Conservation (phyloP, 495 filamentous ascomycete species). For the Aspergillus cristatus region DNA sequence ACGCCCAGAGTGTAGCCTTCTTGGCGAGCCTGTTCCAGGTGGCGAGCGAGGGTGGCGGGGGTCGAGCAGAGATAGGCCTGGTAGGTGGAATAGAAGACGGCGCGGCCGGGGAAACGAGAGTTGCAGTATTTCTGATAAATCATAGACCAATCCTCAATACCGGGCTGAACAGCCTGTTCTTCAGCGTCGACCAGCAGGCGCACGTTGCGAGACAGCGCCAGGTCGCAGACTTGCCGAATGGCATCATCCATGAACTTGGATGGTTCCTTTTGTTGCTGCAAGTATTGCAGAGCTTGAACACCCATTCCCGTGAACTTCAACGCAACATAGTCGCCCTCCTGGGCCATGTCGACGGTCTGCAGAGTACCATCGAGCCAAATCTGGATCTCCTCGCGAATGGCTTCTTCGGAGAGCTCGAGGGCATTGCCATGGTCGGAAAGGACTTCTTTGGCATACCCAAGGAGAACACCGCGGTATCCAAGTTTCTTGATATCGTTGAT, state of each 20-base stretch:
- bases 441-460: constrained; percentile 41
- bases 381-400: constrained; percentile 49
- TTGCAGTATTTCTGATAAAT: constrained; percentile 77
- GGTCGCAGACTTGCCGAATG: constrained; percentile 66
- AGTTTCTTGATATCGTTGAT: constrained; percentile 35
- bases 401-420: constrained; percentile 23
- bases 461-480: constrained; percentile 38
- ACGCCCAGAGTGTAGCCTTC: constrained; percentile 75
- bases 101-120: constrained; percentile 41
- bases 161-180: constrained; percentile 68
- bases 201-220: constrained; percentile 61
- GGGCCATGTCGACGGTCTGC: constrained; percentile 65
- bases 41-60: constrained; percentile 51
- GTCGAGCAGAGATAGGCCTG: constrained; percentile 78
- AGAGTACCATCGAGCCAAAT: constrained; percentile 68
- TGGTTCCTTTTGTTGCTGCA: constrained; percentile 50
- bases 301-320: constrained; percentile 94
- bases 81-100: constrained; percentile 67
- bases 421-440: constrained; percentile 29
- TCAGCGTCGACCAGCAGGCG: constrained; percentile 85
- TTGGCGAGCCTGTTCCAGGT: constrained; percentile 54
- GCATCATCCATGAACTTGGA: constrained; percentile 54
- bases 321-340: constrained; percentile 73
- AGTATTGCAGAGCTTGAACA: constrained; percentile 54
- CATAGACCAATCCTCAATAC: constrained; percentile 81